Evolutionary conservation across 2,329 filamentous ascomycete genomes (phyloP), one percentile per base, ranked within the genome.

Genomic region (Penicillium capsulatum): DNA sequence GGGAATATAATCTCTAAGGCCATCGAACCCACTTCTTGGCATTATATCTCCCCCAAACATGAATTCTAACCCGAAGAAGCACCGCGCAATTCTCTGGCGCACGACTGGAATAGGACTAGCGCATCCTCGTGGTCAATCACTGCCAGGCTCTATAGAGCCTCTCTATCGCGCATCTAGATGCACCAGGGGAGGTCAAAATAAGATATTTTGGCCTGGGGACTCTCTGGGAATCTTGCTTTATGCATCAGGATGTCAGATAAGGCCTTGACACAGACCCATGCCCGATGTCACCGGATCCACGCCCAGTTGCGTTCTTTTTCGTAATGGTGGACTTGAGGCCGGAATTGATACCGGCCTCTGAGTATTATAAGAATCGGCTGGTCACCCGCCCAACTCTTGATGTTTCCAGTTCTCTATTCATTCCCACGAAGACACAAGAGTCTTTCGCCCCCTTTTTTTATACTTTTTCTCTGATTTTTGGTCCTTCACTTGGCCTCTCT

Each of bases 341-440:
- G 66, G 66, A 64, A 69, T 67, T 63, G 57, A 65, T 67, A 63
- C 66, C 66, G 66, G 65, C 66, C 66, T 67, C 65, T 53, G 47
- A 55, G 48, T 48, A 57, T 67, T 68, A 68, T 68, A 69, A 68
- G 58, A 63, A 58, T 58, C 46, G 45, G 46, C 50, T 60, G 44
- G 46, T 54, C 48, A 54, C 60, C 60, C 54, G 53, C 54, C 48
- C 39, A 39, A 53, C 55, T 46, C 43, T 35, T 36, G 34, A 17
- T 28, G 24, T 13, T 48, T 48, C 42, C 41, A 48, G 32, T 36
- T 50, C 47, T 51, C 33, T 28, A 42, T 36, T 44, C 42, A 56
- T 42, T 37, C 24, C 22, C 29, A 27, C 29, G 36, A 34, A 48
- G 39, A 10, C 22, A 17, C 24, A 36, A 36, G 28, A 32, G 29